A percentile compares a stretch with the other conserved stretches of the same genome.
phyloP scores from a whole-genome alignment of 805 yeast species.

The Maudiozyma serrabonitensis region DNA sequence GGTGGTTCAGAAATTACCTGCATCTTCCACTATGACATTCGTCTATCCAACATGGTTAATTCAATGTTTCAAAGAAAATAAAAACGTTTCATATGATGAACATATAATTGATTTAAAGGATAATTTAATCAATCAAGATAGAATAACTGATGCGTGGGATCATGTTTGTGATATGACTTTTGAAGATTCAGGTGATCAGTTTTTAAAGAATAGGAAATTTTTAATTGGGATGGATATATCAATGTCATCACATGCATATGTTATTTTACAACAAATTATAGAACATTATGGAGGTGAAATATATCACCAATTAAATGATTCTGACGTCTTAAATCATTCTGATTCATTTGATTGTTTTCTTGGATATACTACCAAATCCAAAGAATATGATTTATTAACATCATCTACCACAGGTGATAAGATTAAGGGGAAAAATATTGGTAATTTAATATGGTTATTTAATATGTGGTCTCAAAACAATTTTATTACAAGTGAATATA shows the following conservation, averaged over 20 bases:
- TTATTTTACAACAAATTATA: constrained; percentile 37
- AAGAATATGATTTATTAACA: constrained; percentile 39
- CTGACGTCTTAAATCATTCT: constrained; percentile 12
- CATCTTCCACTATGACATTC: constrained; percentile 37
- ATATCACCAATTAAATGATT: constrained; percentile 15
- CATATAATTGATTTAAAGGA: constrained; percentile 33
- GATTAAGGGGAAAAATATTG: constrained; percentile 34
- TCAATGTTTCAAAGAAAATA: constrained; percentile 48
- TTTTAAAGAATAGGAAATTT: constrained; percentile 38
- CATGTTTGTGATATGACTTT: constrained; percentile 6
- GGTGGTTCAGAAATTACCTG: constrained; percentile 29
- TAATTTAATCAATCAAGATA: constrained; percentile 4
- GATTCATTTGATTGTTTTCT: constrained; percentile 39
- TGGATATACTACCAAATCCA: constrained; percentile 55
- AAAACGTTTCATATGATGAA: constrained; percentile 41
- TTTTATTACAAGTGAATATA: constrained; percentile 46
- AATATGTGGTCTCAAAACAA: constrained; percentile 46
- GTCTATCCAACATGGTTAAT: constrained; percentile 78
- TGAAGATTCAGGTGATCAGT: constrained; percentile 6
- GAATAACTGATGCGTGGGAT: constrained; percentile 9
- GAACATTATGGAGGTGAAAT: constrained; percentile 47
- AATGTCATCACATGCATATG: constrained; percentile 36
- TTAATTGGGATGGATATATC: constrained; percentile 47
- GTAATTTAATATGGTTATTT: constrained; percentile 69
- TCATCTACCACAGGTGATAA: constrained; percentile 7